A percentile compares a stretch with the other conserved stretches of the same genome.
Evolutionary conservation across 2,329 filamentous ascomycete species (phyloP).

Genomic region (Lachnellula cervina): DNA sequence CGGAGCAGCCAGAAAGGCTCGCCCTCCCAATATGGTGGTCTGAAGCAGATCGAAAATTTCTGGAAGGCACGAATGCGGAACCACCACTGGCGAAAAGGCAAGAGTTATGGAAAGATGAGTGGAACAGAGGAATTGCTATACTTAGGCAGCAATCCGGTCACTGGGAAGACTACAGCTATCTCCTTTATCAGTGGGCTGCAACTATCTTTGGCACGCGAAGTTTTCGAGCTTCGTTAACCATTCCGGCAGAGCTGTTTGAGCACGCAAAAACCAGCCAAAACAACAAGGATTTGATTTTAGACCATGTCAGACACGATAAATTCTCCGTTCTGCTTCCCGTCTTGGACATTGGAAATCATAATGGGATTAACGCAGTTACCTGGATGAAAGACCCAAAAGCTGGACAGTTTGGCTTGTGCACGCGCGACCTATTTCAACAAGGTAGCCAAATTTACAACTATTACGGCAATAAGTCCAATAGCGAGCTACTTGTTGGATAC

Average conservation of each 20-base stretch:
- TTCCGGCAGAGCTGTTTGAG: slow-evolving; percentile 34
- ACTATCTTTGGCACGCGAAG: slow-evolving; percentile 61
- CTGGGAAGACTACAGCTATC: slow-evolving; percentile 22
- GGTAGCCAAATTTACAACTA: slow-evolving; percentile 61
- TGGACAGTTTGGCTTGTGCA: slow-evolving; percentile 39
- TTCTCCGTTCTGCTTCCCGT: slow-evolving; percentile 62
- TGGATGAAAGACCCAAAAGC: slow-evolving; percentile 50
- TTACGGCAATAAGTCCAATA: slow-evolving; percentile 72
- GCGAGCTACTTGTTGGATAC: slow-evolving; percentile 61
- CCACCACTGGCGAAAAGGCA: slow-evolving; percentile 22
- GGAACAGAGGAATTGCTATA: slow-evolving; percentile 17
- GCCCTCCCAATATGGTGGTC: slow-evolving; percentile 60
- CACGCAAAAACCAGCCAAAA: background rate
- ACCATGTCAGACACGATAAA: slow-evolving; percentile 19
- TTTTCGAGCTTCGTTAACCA: slow-evolving; percentile 52
- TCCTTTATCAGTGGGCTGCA: slow-evolving; percentile 60
- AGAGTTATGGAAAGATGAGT: slow-evolving; percentile 25
- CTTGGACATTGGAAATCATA: slow-evolving; percentile 69
- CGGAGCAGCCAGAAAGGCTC: slow-evolving; percentile 46
- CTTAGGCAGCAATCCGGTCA: slow-evolving; percentile 10
- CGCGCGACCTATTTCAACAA: slow-evolving; percentile 39
- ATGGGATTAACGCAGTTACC: slow-evolving; percentile 51
- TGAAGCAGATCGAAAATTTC: slow-evolving; percentile 51
- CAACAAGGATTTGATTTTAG: slow-evolving; percentile 1
- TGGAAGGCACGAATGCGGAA: slow-evolving; percentile 34